These are phyloP conservation scores for Penicillium janthinellum DNA, from an alignment of 2,329 filamentous ascomycete genomes.

Conservation along the genomic window DNA sequence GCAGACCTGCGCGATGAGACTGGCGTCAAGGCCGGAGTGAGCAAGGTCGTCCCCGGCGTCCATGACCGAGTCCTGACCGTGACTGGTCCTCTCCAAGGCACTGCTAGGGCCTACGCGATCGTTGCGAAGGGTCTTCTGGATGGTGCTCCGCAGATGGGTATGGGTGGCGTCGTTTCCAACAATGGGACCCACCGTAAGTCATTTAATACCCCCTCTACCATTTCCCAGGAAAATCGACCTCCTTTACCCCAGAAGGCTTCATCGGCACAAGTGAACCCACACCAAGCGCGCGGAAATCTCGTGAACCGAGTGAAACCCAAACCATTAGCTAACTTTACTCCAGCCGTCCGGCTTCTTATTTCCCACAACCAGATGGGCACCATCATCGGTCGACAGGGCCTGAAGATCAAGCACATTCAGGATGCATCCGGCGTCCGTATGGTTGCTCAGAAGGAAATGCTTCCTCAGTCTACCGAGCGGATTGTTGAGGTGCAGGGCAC, in stretches of 20 bases:
- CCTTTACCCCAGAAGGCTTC: neutral
- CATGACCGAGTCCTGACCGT: slow-evolving; percentile 97
- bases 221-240: neutral
- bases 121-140: slow-evolving; percentile 90
- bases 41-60: slow-evolving; percentile 97
- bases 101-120: slow-evolving; percentile 88
- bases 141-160: slow-evolving; percentile 90
- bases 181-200: slow-evolving; percentile 92
- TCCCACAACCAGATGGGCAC: slow-evolving; percentile 99
- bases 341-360: slow-evolving; percentile 96
- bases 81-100: slow-evolving; percentile 82
- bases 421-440: slow-evolving; percentile 95
- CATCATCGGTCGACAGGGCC: slow-evolving; percentile 92
- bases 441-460: slow-evolving; percentile 99
- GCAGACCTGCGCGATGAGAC: slow-evolving; percentile 96
- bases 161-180: slow-evolving; percentile 85
- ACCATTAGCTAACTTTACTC: slow-evolving; percentile 13
- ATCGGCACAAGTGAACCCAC: neutral
- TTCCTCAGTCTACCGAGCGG: slow-evolving; percentile 96
- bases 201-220: slow-evolving; percentile 6
- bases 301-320: neutral
- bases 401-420: slow-evolving; percentile 99
- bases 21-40: slow-evolving; percentile 95
- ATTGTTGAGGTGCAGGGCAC: slow-evolving; percentile 96
- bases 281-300: neutral